Evolutionary conservation across 2,329 filamentous ascomycete genomes (phyloP), one percentile per base, ranked within the genome.

Genomic region (Pseudogymnoascus sp.): DNA sequence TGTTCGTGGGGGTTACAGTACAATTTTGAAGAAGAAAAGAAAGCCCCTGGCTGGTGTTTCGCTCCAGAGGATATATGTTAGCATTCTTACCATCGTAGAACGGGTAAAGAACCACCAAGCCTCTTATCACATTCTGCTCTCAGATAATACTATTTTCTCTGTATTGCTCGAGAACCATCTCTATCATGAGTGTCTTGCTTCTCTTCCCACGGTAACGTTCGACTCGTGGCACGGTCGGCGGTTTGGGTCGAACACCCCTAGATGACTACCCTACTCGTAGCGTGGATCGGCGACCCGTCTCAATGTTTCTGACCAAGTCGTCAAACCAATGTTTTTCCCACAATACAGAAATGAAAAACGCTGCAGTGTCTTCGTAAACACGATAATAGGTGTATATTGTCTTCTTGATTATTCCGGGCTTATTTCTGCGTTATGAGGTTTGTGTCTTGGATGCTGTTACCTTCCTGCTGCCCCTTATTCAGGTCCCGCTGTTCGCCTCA

Each of bases 401-500:
- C n/a, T 21, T 21, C 6, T 7, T 11, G 2, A 54, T 21, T 54
- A 33, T 33, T 54, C 13, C 9, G 13, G 29, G 10, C 47, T 33
- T 10, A 33, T 21, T 54, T 35, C 9, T 54, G 47, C 47, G 47
- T 54, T 54, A 33, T 54, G 47, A 54, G 47, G 47, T 29, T 54
- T 54, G 29, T 17, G 47, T 35, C 47, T 54, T 54, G 47, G 29
- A 21, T 21, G 47, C 29, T 54, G 29, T 31, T n/a, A 33, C 29
- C 21, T 13, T 33, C n/a, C 29, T 33, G 33, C 7, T 54, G 47
- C 47, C 47, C 47, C 47, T 54, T 54, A 54, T 54, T 54, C 47
- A 54, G 47, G 47, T 54, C 47, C 47, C 47, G 47, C 47, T 54
- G 47, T 54, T 54, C 47, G 47, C 47, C 47, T 54, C 47, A 54